Conservation (phyloP, 345 rosid species). For the Lumnitzera littorea region DNA sequence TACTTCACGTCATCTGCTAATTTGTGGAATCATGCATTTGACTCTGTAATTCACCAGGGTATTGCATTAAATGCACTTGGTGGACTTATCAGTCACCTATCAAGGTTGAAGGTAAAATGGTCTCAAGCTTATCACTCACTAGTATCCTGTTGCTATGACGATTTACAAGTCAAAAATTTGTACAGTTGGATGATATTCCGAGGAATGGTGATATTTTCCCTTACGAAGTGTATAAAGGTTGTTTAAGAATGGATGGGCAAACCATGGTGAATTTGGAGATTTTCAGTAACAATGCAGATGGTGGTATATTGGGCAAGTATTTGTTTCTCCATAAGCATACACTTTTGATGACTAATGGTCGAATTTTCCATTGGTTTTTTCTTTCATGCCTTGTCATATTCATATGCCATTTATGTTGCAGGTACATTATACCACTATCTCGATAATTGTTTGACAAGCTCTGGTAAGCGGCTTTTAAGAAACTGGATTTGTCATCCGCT, state of each 20-base stretch:
- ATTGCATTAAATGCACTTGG: constrained; percentile 64
- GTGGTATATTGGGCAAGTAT: constrained; percentile 69
- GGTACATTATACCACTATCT: constrained; percentile 88
- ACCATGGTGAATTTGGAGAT: constrained; percentile 88
- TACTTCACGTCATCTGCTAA: constrained; percentile 59
- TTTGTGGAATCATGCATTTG: constrained; percentile 42
- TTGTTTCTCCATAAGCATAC: constrained; percentile 4
- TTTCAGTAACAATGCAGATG: constrained; percentile 67
- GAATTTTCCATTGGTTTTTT: neutral
- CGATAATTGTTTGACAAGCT: constrained; percentile 68
- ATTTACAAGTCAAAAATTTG: neutral
- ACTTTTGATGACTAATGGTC: neutral
- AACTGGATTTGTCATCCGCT: constrained; percentile 96
- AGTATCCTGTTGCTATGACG: neutral
- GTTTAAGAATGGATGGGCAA: constrained; percentile 93
- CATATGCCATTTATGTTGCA: constrained; percentile 21
- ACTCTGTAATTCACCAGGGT: constrained; percentile 38
- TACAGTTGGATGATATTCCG: constrained; percentile 73
- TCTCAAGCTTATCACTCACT: constrained; percentile 3
- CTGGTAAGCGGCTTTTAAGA: constrained; percentile 84
- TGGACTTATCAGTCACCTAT: constrained; percentile 66
- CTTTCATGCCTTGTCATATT: neutral
- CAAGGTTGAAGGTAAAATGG: constrained; percentile 75
- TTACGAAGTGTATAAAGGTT: constrained; percentile 72
- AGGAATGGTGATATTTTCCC: constrained; percentile 66